Evolutionary conservation across 768 basidiomycete species (phyloP), one percentile per base, ranked within the genome.

Genomic region (Collybia sordida): DNA sequence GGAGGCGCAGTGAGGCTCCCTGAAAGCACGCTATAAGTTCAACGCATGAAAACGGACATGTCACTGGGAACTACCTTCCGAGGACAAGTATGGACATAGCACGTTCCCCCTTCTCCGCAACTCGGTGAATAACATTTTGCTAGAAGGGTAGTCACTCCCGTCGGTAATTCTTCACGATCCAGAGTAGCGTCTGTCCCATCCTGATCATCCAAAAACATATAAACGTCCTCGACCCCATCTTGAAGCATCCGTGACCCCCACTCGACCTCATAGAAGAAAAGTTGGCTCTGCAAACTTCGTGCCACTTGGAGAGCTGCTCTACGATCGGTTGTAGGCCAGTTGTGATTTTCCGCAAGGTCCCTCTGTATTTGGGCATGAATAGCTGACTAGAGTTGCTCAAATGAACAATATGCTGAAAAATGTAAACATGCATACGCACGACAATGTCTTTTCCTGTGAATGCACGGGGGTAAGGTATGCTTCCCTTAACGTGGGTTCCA

Each of bases 201-300:
- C 39, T 80, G 78, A 51, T 97, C 94, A 51, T 93, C 93, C 65
- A 93, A 72, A 69, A 98, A 96, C 81, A 90, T 90, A 67, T 90
- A 98, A 2, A 97, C 94, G 57, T 96, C 93, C 60, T 96, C 94
- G 2, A 96, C 90, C 1, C 90, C 87, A 59, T 96, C 94, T 52
- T 89, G 83, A 45, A 98, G 70, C 2, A 86, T 76, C 17, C 86
- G 81, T 40, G 85, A 83, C 21, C 91, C 92, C 92, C 95, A 96
- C 64, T 98, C 95, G 3, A 98, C 94, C 62, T 99, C 97, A 64
- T 95, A 91, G 69, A 98, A 95, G 75, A 93, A 98, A 6, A 98
- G 78, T 66, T 93, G 90, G 50, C 82, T 85, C 61, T 98, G 94
- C 22, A 98, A 73, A 52, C 90, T 90, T 21, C 93, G 84, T 0